Percentiles rank a stretch among this genome's conserved stretches.
Conservation (phyloP, 768 basidiomycete genomes). For the Pisolithus albus region DNA sequence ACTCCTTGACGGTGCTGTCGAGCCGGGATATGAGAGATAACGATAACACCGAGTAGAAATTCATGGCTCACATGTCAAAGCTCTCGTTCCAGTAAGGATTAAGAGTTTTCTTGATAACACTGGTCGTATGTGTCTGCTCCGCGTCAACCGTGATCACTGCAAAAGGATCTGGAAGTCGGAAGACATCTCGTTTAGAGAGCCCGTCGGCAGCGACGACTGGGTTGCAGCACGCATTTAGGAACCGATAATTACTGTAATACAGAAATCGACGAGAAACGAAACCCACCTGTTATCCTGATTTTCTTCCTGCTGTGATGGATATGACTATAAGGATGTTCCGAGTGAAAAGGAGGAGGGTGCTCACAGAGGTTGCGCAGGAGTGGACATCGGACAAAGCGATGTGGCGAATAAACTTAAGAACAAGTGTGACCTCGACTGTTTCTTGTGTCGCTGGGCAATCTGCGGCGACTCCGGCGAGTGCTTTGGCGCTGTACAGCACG, state of each 20-base stretch:
- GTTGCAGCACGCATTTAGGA: constrained; percentile 2
- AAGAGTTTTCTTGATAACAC: constrained; percentile 92
- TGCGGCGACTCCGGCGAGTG: background rate
- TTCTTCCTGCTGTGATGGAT: constrained; percentile 46
- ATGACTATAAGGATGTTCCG: constrained; percentile 8
- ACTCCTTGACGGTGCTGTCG: constrained; percentile 86
- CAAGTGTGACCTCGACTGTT: background rate
- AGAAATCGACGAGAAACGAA: background rate
- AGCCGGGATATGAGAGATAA: constrained; percentile 4
- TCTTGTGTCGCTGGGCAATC: background rate
- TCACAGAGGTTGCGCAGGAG: constrained; percentile 21
- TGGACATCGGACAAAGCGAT: constrained; percentile 19
- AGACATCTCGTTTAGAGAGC: constrained; percentile 89
- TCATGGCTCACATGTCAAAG: constrained; percentile 79
- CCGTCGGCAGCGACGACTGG: constrained; percentile 94
- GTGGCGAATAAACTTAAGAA: background rate
- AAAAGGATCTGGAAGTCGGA: constrained; percentile 95
- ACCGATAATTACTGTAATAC: background rate
- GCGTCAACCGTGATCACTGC: constrained; percentile 98
- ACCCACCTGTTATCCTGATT: constrained; percentile 70
- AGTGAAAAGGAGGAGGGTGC: constrained; percentile 1
- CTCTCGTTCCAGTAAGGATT: constrained; percentile 98
- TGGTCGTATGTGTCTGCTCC: constrained; percentile 94
- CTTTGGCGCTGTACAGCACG: constrained; percentile 7
- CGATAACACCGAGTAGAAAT: background rate